Evolutionary conservation across 441 rosid species (phyloP), one percentile per base, ranked within the genome.

Genomic region (Adansonia grandidieri): DNA sequence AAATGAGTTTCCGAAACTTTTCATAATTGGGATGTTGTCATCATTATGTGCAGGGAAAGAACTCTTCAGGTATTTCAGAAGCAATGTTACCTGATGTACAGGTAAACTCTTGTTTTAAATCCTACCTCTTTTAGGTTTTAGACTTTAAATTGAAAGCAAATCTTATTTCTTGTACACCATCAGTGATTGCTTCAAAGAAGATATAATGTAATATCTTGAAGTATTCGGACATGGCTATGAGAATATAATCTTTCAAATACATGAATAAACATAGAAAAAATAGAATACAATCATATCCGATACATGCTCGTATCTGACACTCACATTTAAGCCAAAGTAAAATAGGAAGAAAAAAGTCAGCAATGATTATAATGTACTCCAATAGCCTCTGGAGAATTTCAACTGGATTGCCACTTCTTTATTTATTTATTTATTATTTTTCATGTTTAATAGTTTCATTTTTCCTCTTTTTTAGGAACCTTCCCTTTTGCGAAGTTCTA

Each of bases 11-110:
- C n/a, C 24, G 32, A 48, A 61, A 62, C 47, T 51, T 61, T 79
- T 70, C 10, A 6, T 58, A 14, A 13, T 72, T 42, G 11, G 17
- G 40, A 65, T 9, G 28, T 19, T 48, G 9, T 9, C 28, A 17
- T n/a, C 28, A n/a, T 70, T 78, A 13, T 76, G 61, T 80, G 70
- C 70, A 81, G 89, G 77, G 74, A 66, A 79, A 63, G 13, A 63
- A 79, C 71, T 24, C 61, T 47, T 20, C 57, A 37, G 75, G 47
- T 71, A 77, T 78, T 79, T 68, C 79, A 61, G 37, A 81, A 48
- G 61, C 15, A 75, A 7, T 50, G 22, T 44, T 32, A 78, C 24
- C 73, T 74, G 67, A 14, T 57, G 75, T 74, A 70, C 62, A 24
- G 77, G 87, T 83, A 28, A 73, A 28, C 63, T 79, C 14, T 73